phyloP scores from a whole-genome alignment of 2,329 filamentous ascomycete species.

The Phaeosphaeria sp. region DNA sequence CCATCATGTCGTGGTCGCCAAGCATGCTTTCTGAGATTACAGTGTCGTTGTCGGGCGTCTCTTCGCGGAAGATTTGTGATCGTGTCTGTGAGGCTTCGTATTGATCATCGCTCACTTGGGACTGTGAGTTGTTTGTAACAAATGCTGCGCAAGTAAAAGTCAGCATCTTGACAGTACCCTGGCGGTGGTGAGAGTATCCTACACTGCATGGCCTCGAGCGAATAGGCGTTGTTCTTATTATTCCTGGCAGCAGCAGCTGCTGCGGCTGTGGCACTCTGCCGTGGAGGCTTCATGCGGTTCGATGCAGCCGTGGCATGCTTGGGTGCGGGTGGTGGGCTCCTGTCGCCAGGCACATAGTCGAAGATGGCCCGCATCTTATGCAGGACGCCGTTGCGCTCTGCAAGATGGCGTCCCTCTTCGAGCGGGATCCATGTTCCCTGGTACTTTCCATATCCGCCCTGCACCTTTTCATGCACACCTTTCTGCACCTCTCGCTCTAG shows the following conservation, averaged over 20 bases:
- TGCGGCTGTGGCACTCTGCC: conserved; percentile 68
- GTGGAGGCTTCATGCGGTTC: conserved; percentile 81
- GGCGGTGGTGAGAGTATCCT: conserved; percentile 11
- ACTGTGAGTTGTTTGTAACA: conserved; percentile 34
- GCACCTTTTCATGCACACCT: conserved; percentile 95
- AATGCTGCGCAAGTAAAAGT: conserved; percentile 24
- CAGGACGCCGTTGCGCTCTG: conserved; percentile 84
- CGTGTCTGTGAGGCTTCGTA: conserved; percentile 68
- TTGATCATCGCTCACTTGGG: conserved; percentile 63
- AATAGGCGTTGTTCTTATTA: conserved; percentile 37
- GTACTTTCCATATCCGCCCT: conserved; percentile 98
- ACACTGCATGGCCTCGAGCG: conserved; percentile 39
- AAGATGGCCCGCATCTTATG: conserved; percentile 87
- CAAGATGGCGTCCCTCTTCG: conserved; percentile 78
- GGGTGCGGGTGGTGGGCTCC: conserved; percentile 90
- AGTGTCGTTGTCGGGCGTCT: conserved; percentile 83
- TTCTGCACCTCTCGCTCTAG: conserved; percentile 97
- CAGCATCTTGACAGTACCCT: background rate
- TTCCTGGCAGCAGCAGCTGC: conserved; percentile 18
- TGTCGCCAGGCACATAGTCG: conserved; percentile 82
- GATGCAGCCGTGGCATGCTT: conserved; percentile 76
- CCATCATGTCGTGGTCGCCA: conserved; percentile 80
- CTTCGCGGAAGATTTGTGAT: conserved; percentile 71
- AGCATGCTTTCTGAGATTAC: conserved; percentile 85
- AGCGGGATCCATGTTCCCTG: conserved; percentile 98